Base-by-base conservation (phyloP, 2,329 filamentous ascomycete genomes). In the Zasmidium citrigriseum region DNA sequence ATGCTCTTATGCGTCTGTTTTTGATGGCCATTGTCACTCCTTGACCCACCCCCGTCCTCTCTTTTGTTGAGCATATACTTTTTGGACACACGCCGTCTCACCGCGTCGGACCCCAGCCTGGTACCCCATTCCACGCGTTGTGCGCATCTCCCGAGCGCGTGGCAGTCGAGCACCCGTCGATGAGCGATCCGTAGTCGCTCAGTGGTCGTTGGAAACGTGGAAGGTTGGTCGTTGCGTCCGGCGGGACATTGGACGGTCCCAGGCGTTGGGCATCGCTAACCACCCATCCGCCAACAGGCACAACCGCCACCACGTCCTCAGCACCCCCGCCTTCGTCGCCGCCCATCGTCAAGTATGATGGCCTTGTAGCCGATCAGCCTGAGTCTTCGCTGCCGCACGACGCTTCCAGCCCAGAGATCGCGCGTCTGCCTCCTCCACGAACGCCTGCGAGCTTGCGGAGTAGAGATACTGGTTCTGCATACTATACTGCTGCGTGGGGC, bases 401-500 rank as follows among this genome's bases (percentile, higher is more conserved):
- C 21, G 45, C 20, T 18, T 53, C 20, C 14, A 66, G 61, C 44
- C 65, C 67, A 14, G 64, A 68, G 25, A 34, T 59, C 41, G 54
- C 62, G n/a, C 69, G 61, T 51, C 53, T 63, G n/a, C 60, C 63
- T 18, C 63, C 63, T n/a, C 69, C 68, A 20, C 61, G 66, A n/a
- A 70, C 69, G 22, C 69, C 69, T 21, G 68, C 63, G 7, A 70
- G 64, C 55, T 52, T 61, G 4, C 56, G 61, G 41, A 68, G 66
- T 55, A 66, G 60, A 57, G 70, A 72, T 49, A 64, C 66, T 53
- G 64, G 63, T 45, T 72, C 71, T 2, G 69, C 70, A 18, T 74
- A 73, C 63, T 72, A 85, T 70, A 95, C 91, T 48, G 89, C 91
- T 50, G 93, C 89, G 73, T 96, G 93, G 92, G 93, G 93, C 57